Evolutionary conservation across 495 filamentous ascomycete species (phyloP).

Genomic region (Penicillium daleae): DNA sequence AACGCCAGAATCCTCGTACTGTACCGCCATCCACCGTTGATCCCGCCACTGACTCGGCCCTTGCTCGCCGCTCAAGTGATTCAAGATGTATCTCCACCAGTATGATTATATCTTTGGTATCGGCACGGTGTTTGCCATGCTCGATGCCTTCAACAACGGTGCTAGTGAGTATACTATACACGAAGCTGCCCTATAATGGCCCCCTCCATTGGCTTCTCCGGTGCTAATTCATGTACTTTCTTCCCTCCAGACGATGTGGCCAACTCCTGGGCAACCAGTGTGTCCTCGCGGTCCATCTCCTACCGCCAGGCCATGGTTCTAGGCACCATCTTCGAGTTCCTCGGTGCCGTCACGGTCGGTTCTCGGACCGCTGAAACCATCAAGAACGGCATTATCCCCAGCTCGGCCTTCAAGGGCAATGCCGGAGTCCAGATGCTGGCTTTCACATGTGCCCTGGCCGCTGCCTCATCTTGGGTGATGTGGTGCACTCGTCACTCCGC

Average conservation of each 20-base stretch:
- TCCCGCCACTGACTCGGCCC: conserved; percentile 8
- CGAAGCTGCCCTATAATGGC: neutral
- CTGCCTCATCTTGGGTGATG: conserved; percentile 61
- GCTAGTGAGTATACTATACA: conserved; percentile 52
- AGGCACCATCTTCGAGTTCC: conserved; percentile 65
- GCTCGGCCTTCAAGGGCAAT: conserved; percentile 50
- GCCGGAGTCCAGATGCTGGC: conserved; percentile 64
- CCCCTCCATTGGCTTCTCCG: neutral
- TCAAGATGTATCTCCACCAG: conserved; percentile 58
- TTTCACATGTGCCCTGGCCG: conserved; percentile 60
- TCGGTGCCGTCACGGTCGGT: conserved; percentile 63
- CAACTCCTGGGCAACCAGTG: conserved; percentile 74
- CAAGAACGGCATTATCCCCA: conserved; percentile 60
- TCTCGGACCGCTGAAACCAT: conserved; percentile 63
- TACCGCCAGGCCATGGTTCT: conserved; percentile 70
- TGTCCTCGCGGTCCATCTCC: conserved; percentile 69
- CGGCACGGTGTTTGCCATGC: conserved; percentile 74
- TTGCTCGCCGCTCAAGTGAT: neutral
- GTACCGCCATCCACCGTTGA: conserved; percentile 8
- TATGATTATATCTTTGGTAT: conserved; percentile 76
- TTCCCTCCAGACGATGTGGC: conserved; percentile 66
- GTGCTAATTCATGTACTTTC: neutral
- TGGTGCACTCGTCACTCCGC: conserved; percentile 64
- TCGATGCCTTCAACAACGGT: conserved; percentile 74
- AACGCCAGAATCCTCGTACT: conserved; percentile 5